A percentile compares a stretch with the other conserved stretches of the same genome.
Conservation (phyloP, 495 filamentous ascomycete genomes). For the Trichoderma orchidacearum region DNA sequence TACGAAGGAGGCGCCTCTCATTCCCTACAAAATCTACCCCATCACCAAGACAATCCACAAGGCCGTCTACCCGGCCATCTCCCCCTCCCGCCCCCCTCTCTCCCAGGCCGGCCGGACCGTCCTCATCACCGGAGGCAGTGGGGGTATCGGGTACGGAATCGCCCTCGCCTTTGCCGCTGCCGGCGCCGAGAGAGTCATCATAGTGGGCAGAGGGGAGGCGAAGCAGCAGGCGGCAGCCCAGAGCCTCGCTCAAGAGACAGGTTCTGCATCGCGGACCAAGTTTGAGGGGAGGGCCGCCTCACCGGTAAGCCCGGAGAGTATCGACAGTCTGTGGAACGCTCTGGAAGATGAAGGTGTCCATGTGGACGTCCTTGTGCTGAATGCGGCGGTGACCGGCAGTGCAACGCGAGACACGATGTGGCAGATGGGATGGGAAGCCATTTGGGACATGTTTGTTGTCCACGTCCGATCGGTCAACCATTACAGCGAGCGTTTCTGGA, state of each 20-base stretch:
- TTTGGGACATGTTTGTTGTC: constrained; percentile 17
- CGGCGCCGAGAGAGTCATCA: constrained; percentile 16
- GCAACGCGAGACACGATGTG: background rate
- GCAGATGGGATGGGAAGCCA: constrained; percentile 9
- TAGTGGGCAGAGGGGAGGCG: constrained; percentile 3
- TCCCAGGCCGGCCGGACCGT: constrained; percentile 29
- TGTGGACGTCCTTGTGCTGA: constrained; percentile 28
- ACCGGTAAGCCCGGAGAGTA: constrained; percentile 3
- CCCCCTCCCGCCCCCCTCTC: constrained; percentile 24
- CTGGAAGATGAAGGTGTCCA: constrained; percentile 13
- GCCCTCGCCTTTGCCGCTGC: constrained; percentile 22
- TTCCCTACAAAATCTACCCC: background rate
- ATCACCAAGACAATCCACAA: constrained; percentile 18
- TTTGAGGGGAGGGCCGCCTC: constrained; percentile 4
- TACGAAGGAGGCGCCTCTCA: background rate
- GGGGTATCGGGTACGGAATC: constrained; percentile 23
- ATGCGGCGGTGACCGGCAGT: constrained; percentile 11
- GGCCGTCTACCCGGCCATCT: constrained; percentile 26
- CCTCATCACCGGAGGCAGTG: constrained; percentile 30
- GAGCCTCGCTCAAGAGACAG: constrained; percentile 5
- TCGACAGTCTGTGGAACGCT: constrained; percentile 18
- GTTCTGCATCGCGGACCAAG: constrained; percentile 5
- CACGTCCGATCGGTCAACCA: constrained; percentile 21
- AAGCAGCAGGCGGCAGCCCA: background rate
- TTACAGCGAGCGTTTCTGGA: constrained; percentile 18